Evolutionary conservation across 2,329 filamentous ascomycete genomes (phyloP).

Genomic region (Colletotrichum sojae): DNA sequence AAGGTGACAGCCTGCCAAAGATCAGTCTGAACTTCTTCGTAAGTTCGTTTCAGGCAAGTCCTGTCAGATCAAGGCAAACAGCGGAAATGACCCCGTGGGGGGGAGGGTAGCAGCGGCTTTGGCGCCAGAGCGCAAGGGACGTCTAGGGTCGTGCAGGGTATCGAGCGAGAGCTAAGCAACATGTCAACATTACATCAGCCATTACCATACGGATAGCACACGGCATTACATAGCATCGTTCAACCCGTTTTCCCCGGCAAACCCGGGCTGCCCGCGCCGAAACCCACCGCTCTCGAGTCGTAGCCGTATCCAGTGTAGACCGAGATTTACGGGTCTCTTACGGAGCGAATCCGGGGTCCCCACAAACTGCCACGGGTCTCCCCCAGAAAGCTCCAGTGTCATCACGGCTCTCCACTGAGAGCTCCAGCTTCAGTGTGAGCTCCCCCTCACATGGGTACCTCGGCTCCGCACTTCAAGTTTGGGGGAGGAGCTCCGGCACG

Average conservation of each 20-base stretch:
- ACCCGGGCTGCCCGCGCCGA: slow-evolving; percentile 6
- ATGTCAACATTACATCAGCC: slow-evolving; percentile 8
- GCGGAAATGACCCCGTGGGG: slow-evolving; percentile 13
- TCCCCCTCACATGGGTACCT: slow-evolving; percentile 37
- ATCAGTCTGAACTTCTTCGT: slow-evolving; percentile 15
- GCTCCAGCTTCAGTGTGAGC: background rate
- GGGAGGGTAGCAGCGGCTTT: slow-evolving; percentile 36
- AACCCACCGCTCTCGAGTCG: background rate
- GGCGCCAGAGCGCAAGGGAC: background rate
- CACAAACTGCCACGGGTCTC: slow-evolving; percentile 9
- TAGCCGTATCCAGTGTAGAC: background rate
- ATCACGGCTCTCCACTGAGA: background rate
- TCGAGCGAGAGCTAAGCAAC: background rate
- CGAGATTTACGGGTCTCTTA: slow-evolving; percentile 28
- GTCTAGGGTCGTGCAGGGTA: background rate
- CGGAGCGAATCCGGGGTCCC: slow-evolving; percentile 17
- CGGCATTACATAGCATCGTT: no score
- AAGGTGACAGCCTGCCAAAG: slow-evolving; percentile 20
- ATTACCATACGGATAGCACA: background rate
- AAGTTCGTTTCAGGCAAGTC: background rate
- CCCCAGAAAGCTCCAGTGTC: background rate
- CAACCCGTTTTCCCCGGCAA: background rate
- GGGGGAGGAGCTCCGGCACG: slow-evolving; percentile 24
- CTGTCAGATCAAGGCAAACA: slow-evolving; percentile 15
- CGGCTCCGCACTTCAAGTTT: slow-evolving; percentile 34